These are phyloP conservation scores for Hygrophila difformis DNA, from an alignment of 257 asterid genomes.

Conservation along the genomic window DNA sequence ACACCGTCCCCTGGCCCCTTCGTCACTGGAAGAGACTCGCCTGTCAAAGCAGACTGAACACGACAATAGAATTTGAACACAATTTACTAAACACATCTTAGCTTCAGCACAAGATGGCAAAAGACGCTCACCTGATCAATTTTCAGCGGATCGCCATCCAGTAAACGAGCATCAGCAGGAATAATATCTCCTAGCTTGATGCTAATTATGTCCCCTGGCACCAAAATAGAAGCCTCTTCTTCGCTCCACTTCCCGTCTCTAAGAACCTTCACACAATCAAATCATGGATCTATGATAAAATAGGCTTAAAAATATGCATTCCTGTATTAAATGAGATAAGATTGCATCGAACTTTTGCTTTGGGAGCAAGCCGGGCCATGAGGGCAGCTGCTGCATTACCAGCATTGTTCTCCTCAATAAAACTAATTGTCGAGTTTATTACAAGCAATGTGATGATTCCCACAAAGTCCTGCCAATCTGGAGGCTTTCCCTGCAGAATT, in stretches of 20 bases:
- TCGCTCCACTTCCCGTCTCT: constrained; percentile 95
- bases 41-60: constrained; percentile 92
- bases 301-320: too few species aligned
- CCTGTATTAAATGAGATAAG: too few species aligned
- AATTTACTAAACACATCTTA: too few species aligned
- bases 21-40: constrained; percentile 95
- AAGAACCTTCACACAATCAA: constrained; percentile 40
- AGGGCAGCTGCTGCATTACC: constrained; percentile 99
- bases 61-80: neutral
- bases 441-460: constrained; percentile 85
- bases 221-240: constrained; percentile 76
- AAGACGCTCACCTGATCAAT: constrained; percentile 69
- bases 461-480: constrained; percentile 99
- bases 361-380: constrained; percentile 99
- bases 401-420: constrained; percentile 94
- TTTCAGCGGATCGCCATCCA: constrained; percentile 91
- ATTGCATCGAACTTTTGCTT: constrained; percentile 51
- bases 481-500: constrained; percentile 80
- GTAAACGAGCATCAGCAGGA: constrained; percentile 94
- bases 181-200: constrained; percentile 87
- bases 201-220: constrained; percentile 87
- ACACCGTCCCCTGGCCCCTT: constrained; percentile 96
- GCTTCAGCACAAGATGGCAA: too few species aligned
- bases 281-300: too few species aligned
- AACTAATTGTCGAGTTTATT: constrained; percentile 92